Conservation (phyloP, 371 early-diverging fungal genomes). For the Capniomyces stellatus region DNA sequence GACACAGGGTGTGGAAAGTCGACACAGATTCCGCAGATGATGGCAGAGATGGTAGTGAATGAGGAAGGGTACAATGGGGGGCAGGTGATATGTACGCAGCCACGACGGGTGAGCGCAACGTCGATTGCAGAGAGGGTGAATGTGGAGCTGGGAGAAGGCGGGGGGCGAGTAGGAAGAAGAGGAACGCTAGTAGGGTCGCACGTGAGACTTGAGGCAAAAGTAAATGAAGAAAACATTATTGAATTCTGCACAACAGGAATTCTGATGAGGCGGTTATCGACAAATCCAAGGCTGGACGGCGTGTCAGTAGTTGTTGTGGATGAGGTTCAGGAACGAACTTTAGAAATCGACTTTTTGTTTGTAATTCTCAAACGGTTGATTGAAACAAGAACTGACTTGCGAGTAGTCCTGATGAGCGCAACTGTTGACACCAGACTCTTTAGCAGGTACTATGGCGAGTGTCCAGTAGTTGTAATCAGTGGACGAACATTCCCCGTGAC, state of each 20-base stretch:
- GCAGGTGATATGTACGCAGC: conserved; percentile 85
- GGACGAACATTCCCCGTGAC: conserved; percentile 68
- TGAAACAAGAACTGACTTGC: conserved; percentile 44
- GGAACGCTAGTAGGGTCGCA: conserved; percentile 85
- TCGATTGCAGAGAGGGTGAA: conserved; percentile 86
- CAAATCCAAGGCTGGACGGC: conserved; percentile 50
- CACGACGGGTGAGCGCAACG: conserved; percentile 93
- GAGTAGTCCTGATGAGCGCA: conserved; percentile 68
- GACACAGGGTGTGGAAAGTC: conserved; percentile 73
- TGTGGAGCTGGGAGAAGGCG: conserved; percentile 59
- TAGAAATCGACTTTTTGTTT: conserved; percentile 93
- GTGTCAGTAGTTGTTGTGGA: conserved; percentile 89
- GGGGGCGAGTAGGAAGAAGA: conserved; percentile 73
- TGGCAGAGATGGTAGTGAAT: conserved; percentile 26
- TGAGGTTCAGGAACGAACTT: conserved; percentile 97
- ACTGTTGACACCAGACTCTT: conserved; percentile 51
- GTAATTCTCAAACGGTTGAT: conserved; percentile 61
- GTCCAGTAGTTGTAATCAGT: conserved; percentile 52
- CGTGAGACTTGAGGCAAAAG: conserved; percentile 88
- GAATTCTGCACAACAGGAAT: conserved; percentile 98
- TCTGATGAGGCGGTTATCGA: conserved; percentile 80
- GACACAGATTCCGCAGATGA: conserved; percentile 82
- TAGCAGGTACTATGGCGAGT: conserved; percentile 39
- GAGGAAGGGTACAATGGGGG: conserved; percentile 22
- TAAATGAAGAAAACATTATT: conserved; percentile 63